Evolutionary conservation across 2,329 filamentous ascomycete species (phyloP), one percentile per base, ranked within the genome.

Genomic region (Penicillium sp.): DNA sequence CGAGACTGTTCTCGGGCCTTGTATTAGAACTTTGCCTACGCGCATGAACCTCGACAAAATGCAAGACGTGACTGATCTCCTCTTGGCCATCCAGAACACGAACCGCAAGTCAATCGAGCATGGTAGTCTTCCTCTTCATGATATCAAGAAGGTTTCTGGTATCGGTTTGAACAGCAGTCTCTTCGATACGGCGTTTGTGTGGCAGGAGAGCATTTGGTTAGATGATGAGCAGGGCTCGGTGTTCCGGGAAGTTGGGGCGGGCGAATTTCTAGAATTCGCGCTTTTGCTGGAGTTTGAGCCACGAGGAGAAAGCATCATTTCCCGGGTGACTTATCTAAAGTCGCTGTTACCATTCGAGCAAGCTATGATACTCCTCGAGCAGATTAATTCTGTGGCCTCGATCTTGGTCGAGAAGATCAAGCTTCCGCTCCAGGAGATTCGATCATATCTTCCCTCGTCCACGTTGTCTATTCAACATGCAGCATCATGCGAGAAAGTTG

Each of bases 171-270:
- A 84, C 38, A 49, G 55, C 7, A 74, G 75, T 1, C 73, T 96
- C 0, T 96, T 93, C 63, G 89, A 96, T 62, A 81, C 87, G 0
- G 76, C 96, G 0, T 87, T 96, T 65, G 86, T 92, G 0, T 97
- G 92, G 79, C 92, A 97, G 65, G 88, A 96, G 67, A 89, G 87
- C 0, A 76, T 88, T 1, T 73, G 63, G 18, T 61, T 72, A 1
- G 70, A 72, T 16, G 53, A 77, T 29, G 59, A 61, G 2, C 61
- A 68, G n/a, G 60, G 67, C 4, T 67, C 75, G 64, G 63, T 65
- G 60, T 76, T 93, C 0, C 71, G 66, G 10, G 78, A 91, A 53
- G 69, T 83, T 0, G 79, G 82, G 26, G 85, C 88, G 50, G 72
- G 81, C 5, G 92, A 97, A 68, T 83, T 84, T 22, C 77, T 94